Evolutionary conservation across 345 rosid genomes (phyloP), one percentile per base, ranked within the genome.

Genomic region (Trapa incisa): DNA sequence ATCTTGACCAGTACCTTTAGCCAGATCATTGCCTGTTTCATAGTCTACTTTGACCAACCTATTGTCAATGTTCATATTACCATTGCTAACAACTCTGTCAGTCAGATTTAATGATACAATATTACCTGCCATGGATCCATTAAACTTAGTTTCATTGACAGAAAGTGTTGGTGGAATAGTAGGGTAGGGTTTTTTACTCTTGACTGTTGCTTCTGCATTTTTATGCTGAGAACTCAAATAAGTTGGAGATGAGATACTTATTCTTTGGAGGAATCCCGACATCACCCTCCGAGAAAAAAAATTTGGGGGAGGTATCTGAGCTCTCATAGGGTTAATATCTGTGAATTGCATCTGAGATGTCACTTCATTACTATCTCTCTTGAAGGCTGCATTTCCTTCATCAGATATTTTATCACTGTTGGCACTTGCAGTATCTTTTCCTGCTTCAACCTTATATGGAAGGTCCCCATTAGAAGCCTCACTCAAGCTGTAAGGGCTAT

Each of bases 241-340:
- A 33, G 72, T 69, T 41, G 85, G 75, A 71, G 88, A 96, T 67
- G 80, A 81, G 63, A 86, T 66, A 61, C 74, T 80, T 80, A 75
- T 86, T 71, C 75, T 80, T 72, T 53, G 81, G 62, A 93, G 76
- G 76, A 88, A 93, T 48, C 70, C 73, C 36, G 97, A 84, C 96
- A 93, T 93, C 75, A 82, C 98, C 69, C 78, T 79, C 77, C 81
- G 89, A 47, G 96, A 93, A 82, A 93, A 88, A 62, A 90, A 75
- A 74, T 90, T 79, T 48, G 75, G 69, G 63, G 91, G 91, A 78
- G 98, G 98, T 76, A 83, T 58, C 80, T 93, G 98, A 78, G 96
- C 84, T 76, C 73, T 83, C 42, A 90, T 81, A 75, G 98, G 98
- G 73, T 93, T 81, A 77, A 75, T 67, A 66, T 80, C 81, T 71